Base-by-base conservation (phyloP, 225 moss, liverwort and hornwort species). In the Pleurozium schreberi region DNA sequence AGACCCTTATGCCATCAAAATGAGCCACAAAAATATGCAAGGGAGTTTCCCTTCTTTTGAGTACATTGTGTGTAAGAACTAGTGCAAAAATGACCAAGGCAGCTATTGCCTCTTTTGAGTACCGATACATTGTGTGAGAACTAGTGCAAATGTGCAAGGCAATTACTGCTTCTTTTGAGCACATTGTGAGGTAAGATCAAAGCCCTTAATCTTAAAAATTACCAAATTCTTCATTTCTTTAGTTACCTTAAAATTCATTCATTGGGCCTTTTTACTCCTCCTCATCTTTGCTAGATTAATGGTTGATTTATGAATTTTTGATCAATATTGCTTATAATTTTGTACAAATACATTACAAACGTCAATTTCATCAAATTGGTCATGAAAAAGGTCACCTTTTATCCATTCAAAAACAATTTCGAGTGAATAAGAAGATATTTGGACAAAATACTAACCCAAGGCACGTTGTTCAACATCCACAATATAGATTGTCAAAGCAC, bases 391-490 rank as follows among this genome's bases (percentile, higher is more conserved):
- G 1, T 25, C 15, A 25, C 25, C 0, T 25, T 23, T 15, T 9
- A 10, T 0, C 10, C 0, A 78, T 55, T 57, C 17, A 17, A 57
- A n/a, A 57, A 14, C 36, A 5, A 34, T 3, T 52, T 13, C 36
- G 0, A 2, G 36, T 57, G 26, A 26, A 1, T 4, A n/a, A 26
- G 5, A 78, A 55, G 57, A n/a, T 0, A 26, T n/a, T 78, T n/a
- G 10, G n/a, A 79, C 0, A 0, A 79, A 38, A 57, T 1, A n/a
- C 0, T n/a, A 26, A 26, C 4, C 13, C 3, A 53, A 53, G 5
- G 14, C 52, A 52, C 52, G n/a, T 52, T 34, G 2, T 34, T 33
- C 8, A 33, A 34, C 34, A 34, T 30, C 6, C 5, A 19, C 1
- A 75, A 49, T 20, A 52, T 14, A 52, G 3, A 52, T n/a, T 76